Evolutionary conservation across 805 yeast species (phyloP).

Genomic region (Schizosaccharomyces lindneri): DNA sequence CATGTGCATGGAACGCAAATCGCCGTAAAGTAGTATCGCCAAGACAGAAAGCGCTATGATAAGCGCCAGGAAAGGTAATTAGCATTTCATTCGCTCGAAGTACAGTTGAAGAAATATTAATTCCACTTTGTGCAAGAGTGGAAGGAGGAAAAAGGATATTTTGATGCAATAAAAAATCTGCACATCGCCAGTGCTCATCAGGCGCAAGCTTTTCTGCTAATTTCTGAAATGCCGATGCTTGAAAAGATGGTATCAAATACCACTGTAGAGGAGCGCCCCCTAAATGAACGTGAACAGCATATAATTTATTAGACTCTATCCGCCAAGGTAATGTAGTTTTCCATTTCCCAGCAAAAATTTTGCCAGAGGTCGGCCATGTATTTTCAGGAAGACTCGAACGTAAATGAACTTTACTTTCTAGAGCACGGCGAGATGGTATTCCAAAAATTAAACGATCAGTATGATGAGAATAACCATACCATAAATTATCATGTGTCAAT

Average conservation of each 20-base stretch:
- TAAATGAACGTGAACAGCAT: background rate
- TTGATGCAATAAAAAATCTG: slow-evolving; percentile 61
- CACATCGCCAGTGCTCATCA: slow-evolving; percentile 18
- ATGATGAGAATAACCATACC: background rate
- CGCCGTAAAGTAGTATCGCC: slow-evolving; percentile 17
- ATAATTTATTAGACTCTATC: background rate
- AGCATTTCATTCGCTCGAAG: slow-evolving; percentile 54
- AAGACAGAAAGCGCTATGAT: slow-evolving; percentile 66
- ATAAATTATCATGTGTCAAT: background rate
- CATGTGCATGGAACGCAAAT: background rate
- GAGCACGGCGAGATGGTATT: background rate
- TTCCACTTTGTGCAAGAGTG: slow-evolving; percentile 28
- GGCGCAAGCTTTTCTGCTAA: background rate
- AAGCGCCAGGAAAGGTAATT: slow-evolving; percentile 67
- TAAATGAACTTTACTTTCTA: background rate
- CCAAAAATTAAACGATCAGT: background rate
- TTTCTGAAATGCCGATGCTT: background rate
- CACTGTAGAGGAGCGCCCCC: background rate
- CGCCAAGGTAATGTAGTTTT: background rate
- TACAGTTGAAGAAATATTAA: slow-evolving; percentile 35
- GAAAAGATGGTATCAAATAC: background rate
- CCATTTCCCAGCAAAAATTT: background rate
- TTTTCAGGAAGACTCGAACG: background rate
- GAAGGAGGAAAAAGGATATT: slow-evolving; percentile 53
- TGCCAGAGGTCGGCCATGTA: background rate